Evolutionary conservation across 805 yeast genomes (phyloP).

Genomic region (Kodamaea lidongshanica): DNA sequence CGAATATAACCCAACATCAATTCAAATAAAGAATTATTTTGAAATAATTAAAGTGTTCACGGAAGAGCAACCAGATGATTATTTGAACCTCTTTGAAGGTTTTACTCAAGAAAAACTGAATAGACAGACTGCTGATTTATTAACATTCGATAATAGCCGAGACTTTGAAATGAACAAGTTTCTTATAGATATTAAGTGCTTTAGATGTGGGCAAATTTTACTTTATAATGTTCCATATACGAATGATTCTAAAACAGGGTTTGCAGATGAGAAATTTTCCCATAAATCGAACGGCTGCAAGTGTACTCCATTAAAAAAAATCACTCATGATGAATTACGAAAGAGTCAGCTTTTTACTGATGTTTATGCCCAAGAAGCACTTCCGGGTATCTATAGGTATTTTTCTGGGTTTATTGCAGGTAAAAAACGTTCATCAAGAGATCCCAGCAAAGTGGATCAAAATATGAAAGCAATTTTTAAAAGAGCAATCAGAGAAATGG

Average conservation of each 20-base stretch:
- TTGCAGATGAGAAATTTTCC: conserved; percentile 11
- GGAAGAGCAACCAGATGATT: not conserved
- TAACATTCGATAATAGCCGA: too few relatives aligned
- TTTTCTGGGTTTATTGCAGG: conserved; percentile 8
- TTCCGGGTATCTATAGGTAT: conserved; percentile 8
- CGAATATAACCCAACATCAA: conserved; percentile 8
- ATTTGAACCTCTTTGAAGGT: not conserved
- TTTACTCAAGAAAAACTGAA: not conserved
- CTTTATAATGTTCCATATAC: conserved; percentile 10
- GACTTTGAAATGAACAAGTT: conserved; percentile 4
- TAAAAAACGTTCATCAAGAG: too few relatives aligned
- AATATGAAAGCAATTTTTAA: not conserved
- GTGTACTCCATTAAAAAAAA: not conserved
- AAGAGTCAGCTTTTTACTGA: conserved; percentile 16
- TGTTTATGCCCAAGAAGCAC: not conserved
- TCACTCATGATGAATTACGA: conserved; percentile 19
- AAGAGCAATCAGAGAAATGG: not conserved
- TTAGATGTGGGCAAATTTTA: not conserved
- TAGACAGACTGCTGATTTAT: not conserved
- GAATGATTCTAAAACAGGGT: conserved; percentile 10
- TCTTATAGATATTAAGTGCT: conserved; percentile 3
- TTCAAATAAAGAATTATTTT: conserved; percentile 4
- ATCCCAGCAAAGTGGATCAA: not conserved
- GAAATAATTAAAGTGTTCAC: conserved; percentile 4
- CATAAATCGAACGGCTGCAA: not conserved